Base-by-base conservation (phyloP, 345 rosid genomes). In the Hypericum androsaemum region DNA sequence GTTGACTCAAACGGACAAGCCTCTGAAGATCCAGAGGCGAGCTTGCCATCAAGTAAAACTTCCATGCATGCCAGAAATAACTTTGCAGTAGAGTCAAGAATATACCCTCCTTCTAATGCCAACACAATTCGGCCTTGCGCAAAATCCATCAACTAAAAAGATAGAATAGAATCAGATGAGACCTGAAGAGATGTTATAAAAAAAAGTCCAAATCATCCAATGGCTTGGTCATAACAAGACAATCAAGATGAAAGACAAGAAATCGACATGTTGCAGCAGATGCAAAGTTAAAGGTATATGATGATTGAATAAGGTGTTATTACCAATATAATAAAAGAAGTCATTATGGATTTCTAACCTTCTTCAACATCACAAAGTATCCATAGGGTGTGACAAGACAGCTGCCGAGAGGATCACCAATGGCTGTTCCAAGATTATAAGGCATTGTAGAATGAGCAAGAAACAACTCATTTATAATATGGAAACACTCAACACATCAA, bases 1-100 rank as follows among this genome's bases (percentile, higher is more conserved):
- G 98, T 82, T 45, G 98, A 81, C 64, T 82, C 92, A 52, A 84
- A 82, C 50, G 98, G 95, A 69, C 79, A 79, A 46, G 80, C 83
- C 64, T 90, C 83, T 36, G 64, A 68, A 51, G 82, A 81, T 64
- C 72, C n/a, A n/a, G n/a, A n/a, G n/a, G n/a, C n/a, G n/a, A n/a
- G n/a, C n/a, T n/a, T n/a, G n/a, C n/a, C n/a, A 41, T 78, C 95
- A 45, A 90, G 82, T 69, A 88, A 65, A 64, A 84, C 89, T 74
- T 81, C 58, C 75, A 90, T 61, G 69, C 98, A 90, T n/a, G 96
- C 98, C 17, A 88, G 80, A 58, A 76, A 80, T 45, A 89, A 87
- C 65, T 81, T 78, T 76, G 98, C 88, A 53, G 82, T 73, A 9
- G 96, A 84, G 54, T 74, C 62, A n/a, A n/a, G n/a, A n/a, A n/a